These are phyloP conservation scores for Sarocladium kiliense DNA, from an alignment of 2,329 filamentous ascomycete genomes.

Conservation along the genomic window DNA sequence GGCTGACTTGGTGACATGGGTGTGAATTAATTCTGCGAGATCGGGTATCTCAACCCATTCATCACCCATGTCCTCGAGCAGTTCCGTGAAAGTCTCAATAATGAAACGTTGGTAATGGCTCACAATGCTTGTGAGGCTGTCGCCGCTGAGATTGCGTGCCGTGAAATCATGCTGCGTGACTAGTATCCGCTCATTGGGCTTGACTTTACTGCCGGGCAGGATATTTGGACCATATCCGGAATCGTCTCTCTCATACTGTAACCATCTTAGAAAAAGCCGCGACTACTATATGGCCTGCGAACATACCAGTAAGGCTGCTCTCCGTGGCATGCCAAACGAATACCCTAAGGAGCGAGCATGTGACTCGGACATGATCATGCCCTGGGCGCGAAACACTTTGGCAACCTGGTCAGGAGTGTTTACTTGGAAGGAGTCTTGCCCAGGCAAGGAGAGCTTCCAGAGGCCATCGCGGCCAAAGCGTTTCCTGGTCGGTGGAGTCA, in stretches of 20 bases:
- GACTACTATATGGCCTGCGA: neutral
- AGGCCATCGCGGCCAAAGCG: constrained; percentile 1
- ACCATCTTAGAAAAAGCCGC: neutral
- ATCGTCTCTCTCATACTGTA: constrained; percentile 1
- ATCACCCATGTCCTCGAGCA: neutral
- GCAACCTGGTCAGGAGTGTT: neutral
- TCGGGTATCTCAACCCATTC: constrained; percentile 16
- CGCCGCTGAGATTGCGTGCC: neutral
- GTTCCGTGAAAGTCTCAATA: neutral
- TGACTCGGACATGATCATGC: neutral
- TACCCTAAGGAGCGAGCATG: neutral
- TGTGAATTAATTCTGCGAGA: constrained; percentile 15
- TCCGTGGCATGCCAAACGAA: constrained; percentile 1
- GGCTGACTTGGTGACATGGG: constrained; percentile 18
- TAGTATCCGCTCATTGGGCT: neutral
- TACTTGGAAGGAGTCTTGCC: neutral
- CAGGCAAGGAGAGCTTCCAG: neutral
- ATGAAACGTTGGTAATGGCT: neutral
- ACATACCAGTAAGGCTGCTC: neutral
- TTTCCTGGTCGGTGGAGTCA: neutral
- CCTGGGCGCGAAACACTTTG: neutral
- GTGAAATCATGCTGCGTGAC: neutral
- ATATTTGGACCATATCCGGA: neutral
- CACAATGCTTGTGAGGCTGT: neutral
- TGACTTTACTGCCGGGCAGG: neutral